These are phyloP conservation scores for Sugiyamaella marilandica DNA, from an alignment of 805 yeast genomes.

Conservation along the genomic window DNA sequence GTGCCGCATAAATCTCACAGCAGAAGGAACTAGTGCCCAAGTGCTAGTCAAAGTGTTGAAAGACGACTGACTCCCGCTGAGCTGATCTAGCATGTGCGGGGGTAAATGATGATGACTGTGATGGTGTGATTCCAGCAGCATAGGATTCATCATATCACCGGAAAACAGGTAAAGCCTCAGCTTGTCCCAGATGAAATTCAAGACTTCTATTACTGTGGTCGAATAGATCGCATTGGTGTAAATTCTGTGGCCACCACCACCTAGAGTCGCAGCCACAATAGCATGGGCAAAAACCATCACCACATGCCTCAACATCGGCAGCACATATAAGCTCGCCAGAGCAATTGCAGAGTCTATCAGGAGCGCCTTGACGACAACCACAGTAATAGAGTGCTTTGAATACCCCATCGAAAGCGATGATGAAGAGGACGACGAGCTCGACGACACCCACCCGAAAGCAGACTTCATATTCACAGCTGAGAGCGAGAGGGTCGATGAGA, in stretches of 20 bases:
- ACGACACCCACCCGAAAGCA: slow-evolving; percentile 20
- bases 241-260: slow-evolving; percentile 29
- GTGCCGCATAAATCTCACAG: slow-evolving; percentile 20
- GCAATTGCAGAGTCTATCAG: slow-evolving; percentile 23
- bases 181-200: slow-evolving; percentile 19
- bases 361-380: slow-evolving; percentile 15
- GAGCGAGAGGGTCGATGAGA: slow-evolving; percentile 12
- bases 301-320: slow-evolving; percentile 16
- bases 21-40: slow-evolving; percentile 21
- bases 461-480: slow-evolving; percentile 9
- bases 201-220: slow-evolving; percentile 25
- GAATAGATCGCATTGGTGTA: slow-evolving; percentile 31
- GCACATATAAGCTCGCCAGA: slow-evolving; percentile 16
- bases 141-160: slow-evolving; percentile 8
- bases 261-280: slow-evolving; percentile 29
- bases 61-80: background rate
- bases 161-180: slow-evolving; percentile 4
- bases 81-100: slow-evolving; percentile 1
- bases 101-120: background rate
- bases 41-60: slow-evolving; percentile 21
- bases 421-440: slow-evolving; percentile 12
- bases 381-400: background rate
- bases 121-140: slow-evolving; percentile 3
- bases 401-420: slow-evolving; percentile 4
- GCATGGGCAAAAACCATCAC: slow-evolving; percentile 31